phyloP scores from a whole-genome alignment of 1,284 basidiomycete genomes.

The Ganoderma lucidum region DNA sequence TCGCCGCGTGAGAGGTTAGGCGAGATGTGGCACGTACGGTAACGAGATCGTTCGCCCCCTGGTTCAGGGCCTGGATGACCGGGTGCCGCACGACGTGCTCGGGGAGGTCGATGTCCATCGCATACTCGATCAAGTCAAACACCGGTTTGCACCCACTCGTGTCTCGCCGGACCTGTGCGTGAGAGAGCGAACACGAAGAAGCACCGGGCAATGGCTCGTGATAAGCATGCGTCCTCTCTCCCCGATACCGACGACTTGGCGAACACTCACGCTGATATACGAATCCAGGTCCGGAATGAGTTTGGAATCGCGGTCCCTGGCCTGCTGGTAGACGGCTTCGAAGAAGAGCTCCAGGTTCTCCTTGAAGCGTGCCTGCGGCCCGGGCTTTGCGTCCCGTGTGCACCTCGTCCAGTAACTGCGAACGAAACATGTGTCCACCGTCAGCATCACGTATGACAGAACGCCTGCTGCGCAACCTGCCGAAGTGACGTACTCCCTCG shows the following conservation, averaged over 20 bases:
- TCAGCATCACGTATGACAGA: not conserved
- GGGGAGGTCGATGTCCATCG: slow-evolving; percentile 48
- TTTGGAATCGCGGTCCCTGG: slow-evolving; percentile 41
- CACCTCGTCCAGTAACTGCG: slow-evolving; percentile 46
- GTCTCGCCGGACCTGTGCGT: slow-evolving; percentile 34
- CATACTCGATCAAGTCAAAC: slow-evolving; percentile 52
- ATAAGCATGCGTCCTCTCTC: slow-evolving; percentile 6
- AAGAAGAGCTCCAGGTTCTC: slow-evolving; percentile 48
- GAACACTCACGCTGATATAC: slow-evolving; percentile 44
- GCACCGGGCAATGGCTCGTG: slow-evolving; percentile 4
- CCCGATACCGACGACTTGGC: not conserved
- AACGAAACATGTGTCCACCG: slow-evolving; percentile 3
- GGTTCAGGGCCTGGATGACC: slow-evolving; percentile 44
- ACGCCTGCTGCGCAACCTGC: not conserved
- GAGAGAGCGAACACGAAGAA: not conserved
- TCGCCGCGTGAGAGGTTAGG: not conserved
- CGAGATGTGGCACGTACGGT: slow-evolving; percentile 33
- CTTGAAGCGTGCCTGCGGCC: slow-evolving; percentile 46
- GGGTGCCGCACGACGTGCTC: slow-evolving; percentile 48
- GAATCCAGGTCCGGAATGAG: slow-evolving; percentile 47
- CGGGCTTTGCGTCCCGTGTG: slow-evolving; percentile 42
- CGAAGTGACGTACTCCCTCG: slow-evolving; percentile 40
- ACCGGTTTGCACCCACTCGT: slow-evolving; percentile 47
- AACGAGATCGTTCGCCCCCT: slow-evolving; percentile 51
- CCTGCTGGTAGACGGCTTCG: slow-evolving; percentile 47